Percentiles rank a stretch among this genome's conserved stretches.
These are phyloP conservation scores for Pichia sp. DNA, from an alignment of 1,139 yeast genomes.

Conservation along the genomic window DNA sequence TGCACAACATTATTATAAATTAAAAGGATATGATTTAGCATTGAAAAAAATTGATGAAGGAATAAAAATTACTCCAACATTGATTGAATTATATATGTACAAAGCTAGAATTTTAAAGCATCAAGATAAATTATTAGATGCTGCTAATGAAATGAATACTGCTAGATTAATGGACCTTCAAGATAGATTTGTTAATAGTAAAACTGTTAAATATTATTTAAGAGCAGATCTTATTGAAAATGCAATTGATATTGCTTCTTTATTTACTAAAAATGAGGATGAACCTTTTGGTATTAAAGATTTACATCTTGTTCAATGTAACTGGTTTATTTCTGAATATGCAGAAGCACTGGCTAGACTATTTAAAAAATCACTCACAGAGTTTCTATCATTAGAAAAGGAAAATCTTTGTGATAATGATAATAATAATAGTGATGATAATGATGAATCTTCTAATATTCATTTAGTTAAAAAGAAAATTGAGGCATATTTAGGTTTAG, in stretches of 20 bases:
- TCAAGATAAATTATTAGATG: slow-evolving; percentile 51
- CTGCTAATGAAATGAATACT: slow-evolving; percentile 59
- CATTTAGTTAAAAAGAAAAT: slow-evolving; percentile 27
- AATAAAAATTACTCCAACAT: slow-evolving; percentile 67
- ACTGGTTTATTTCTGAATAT: slow-evolving; percentile 80
- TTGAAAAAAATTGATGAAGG: slow-evolving; percentile 55
- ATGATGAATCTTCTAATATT: slow-evolving; percentile 23
- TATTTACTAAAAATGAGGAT: slow-evolving; percentile 80
- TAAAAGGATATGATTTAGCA: slow-evolving; percentile 49
- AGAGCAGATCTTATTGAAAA: slow-evolving; percentile 75
- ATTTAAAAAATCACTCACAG: slow-evolving; percentile 24
- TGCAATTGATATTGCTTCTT: slow-evolving; percentile 67
- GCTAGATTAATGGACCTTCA: slow-evolving; percentile 79
- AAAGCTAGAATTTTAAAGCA: slow-evolving; percentile 81
- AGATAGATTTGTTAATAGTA: slow-evolving; percentile 87
- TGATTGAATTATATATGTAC: slow-evolving; percentile 73
- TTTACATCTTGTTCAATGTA: slow-evolving; percentile 84
- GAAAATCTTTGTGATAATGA: slow-evolving; percentile 5
- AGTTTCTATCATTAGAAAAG: slow-evolving; percentile 4
- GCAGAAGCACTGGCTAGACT: slow-evolving; percentile 71
- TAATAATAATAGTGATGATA: slow-evolving; percentile 14
- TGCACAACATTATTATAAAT: slow-evolving; percentile 69
- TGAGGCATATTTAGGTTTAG: slow-evolving; percentile 54
- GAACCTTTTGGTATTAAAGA: slow-evolving; percentile 79
- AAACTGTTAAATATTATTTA: slow-evolving; percentile 74